These are phyloP conservation scores for Stenocarpella maydis DNA, from an alignment of 2,329 filamentous ascomycete species.

Conservation along the genomic window DNA sequence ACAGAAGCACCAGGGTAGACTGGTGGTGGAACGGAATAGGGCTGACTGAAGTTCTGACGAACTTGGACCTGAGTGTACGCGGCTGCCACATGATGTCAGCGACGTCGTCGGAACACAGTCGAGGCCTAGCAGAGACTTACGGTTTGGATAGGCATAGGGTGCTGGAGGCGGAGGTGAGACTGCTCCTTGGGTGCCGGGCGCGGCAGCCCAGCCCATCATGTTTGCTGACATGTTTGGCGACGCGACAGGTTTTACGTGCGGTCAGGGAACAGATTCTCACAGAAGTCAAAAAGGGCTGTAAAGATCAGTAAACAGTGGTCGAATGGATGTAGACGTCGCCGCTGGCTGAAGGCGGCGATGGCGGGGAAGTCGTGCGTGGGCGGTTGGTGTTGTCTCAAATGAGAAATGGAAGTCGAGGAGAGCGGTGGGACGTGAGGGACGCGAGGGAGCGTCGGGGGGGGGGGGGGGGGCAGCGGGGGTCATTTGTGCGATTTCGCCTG, in stretches of 20 bases:
- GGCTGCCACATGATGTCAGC: conserved; percentile 49
- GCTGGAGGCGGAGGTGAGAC: conserved; percentile 38
- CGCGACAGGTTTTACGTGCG: conserved; percentile 2
- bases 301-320: conserved; percentile 23
- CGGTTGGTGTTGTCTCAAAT: conserved; percentile 13
- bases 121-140: conserved; percentile 42
- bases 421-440: conserved; percentile 3
- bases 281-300: conserved; percentile 11
- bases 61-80: conserved; percentile 70
- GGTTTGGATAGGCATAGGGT: conserved; percentile 50
- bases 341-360: neutral
- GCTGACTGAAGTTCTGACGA: conserved; percentile 64
- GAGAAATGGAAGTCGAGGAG: neutral
- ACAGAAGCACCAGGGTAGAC: conserved; percentile 30
- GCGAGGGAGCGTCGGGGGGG: neutral
- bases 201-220: conserved; percentile 43
- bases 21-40: conserved; percentile 49
- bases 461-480: neutral
- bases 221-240: conserved; percentile 32
- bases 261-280: neutral
- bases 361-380: neutral
- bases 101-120: neutral
- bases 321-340: neutral
- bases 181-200: conserved; percentile 51
- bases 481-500: conserved; percentile 26